phyloP scores from a whole-genome alignment of 208 protist species.

The Leishmania braziliensis region DNA sequence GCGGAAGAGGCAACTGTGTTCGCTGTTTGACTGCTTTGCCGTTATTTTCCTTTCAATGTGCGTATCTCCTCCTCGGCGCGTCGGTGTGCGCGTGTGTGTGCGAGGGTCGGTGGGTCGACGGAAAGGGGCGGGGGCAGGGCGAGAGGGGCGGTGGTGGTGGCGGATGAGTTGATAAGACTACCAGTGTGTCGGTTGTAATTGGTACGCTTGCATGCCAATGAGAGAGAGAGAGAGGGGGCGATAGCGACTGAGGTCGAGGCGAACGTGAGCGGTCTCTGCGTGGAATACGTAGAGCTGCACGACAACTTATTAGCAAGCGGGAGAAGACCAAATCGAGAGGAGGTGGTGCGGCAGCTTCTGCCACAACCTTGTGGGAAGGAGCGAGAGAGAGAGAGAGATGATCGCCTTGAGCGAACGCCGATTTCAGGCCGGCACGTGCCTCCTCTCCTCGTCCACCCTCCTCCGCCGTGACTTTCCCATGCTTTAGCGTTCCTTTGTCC shows the following conservation, averaged over 20 bases:
- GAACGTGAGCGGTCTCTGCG: background rate
- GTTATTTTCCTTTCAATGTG: too few relatives aligned
- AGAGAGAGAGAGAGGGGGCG: too few relatives aligned
- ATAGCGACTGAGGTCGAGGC: background rate
- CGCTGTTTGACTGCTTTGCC: too few relatives aligned
- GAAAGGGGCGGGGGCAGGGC: background rate
- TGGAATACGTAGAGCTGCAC: too few relatives aligned
- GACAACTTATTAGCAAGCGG: too few relatives aligned
- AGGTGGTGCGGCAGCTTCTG: too few relatives aligned
- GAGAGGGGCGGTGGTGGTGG: background rate
- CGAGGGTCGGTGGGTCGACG: too few relatives aligned
- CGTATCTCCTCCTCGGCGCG: background rate
- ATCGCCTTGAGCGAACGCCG: too few relatives aligned
- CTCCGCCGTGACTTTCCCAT: background rate
- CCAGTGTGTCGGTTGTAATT: background rate
- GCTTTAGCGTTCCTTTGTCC: background rate
- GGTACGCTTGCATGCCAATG: background rate
- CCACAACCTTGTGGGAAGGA: too few relatives aligned
- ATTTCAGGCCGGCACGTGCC: background rate
- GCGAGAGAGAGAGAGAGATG: too few relatives aligned
- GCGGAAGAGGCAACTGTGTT: background rate
- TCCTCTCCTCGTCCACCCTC: background rate
- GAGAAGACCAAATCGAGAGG: too few relatives aligned
- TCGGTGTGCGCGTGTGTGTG: background rate
- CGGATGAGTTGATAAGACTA: background rate